Evolutionary conservation across 805 yeast species (phyloP), one percentile per base, ranked within the genome.

Genomic region (Myxozyma geophila): DNA sequence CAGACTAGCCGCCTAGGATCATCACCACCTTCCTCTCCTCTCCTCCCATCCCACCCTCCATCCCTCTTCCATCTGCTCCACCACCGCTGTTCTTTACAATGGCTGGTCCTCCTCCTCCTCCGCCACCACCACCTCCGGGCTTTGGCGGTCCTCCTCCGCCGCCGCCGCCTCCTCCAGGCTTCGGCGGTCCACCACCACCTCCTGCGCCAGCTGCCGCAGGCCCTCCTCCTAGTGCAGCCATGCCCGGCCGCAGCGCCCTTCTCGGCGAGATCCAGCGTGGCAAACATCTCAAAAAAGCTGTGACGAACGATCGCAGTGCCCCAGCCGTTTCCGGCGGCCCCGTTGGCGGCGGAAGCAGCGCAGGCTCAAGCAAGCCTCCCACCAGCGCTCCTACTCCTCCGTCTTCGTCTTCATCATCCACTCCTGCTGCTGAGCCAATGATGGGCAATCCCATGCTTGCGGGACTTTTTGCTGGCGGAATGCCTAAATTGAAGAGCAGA

Each of bases 251-350:
- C 12, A 40, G 49, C 33, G 82, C 82, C 6, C 72, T 93, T 57
- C 79, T 93, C 33, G 90, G 95, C 37, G 96, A 90, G 74, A 93
- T 93, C 68, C 84, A 91, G 71, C 88, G 89, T 66, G 93, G 92
- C 23, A 77, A 73, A 57, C 75, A 70, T 52, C 78, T 88, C 60
- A 87, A 85, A 71, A 86, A 87, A 67, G 85, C 90, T 0, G 75
- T 72, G 66, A 83, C 98, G 66, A 77, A 83, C 76, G 87, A 84
- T 79, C 77, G 97, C 77, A 84, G 89, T 62, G 84, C 82, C 0
- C 90, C 92, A 2, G 55, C 67, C 65, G 74, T 84, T 39, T 80
- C 81, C 33, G 80, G 83, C 53, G 67, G 75, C 40, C 59, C 71
- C 46, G 71, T 66, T 19, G 77, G 74, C n/a, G 74, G 71, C 6